These are phyloP conservation scores for Infundibulicybe gibba DNA, from an alignment of 768 basidiomycete genomes.

Conservation along the genomic window DNA sequence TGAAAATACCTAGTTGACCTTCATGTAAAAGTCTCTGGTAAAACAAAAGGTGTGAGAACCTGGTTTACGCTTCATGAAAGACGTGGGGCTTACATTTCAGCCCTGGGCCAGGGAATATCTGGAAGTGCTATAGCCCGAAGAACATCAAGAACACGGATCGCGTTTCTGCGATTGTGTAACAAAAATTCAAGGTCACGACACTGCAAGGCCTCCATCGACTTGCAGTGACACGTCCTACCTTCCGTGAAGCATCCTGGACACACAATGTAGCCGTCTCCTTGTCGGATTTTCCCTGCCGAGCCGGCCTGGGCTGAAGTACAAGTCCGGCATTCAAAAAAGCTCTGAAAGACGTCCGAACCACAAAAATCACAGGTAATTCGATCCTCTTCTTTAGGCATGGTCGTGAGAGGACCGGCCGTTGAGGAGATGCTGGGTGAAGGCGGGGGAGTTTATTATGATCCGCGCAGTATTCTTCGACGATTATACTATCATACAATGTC, in stretches of 20 bases:
- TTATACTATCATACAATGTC: slow-evolving; percentile 23
- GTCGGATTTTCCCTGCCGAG: slow-evolving; percentile 3
- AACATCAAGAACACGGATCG: slow-evolving; percentile 1
- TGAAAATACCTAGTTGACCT: slow-evolving; percentile 22
- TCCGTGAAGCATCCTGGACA: slow-evolving; percentile 77
- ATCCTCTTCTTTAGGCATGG: slow-evolving; percentile 11
- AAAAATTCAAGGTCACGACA: slow-evolving; percentile 47
- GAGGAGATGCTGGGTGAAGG: not conserved
- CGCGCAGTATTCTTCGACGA: slow-evolving; percentile 38
- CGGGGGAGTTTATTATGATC: slow-evolving; percentile 20
- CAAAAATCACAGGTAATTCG: slow-evolving; percentile 73
- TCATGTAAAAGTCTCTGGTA: slow-evolving; percentile 14
- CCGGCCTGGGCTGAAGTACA: slow-evolving; percentile 29
- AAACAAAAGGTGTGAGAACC: not conserved
- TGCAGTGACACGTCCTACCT: slow-evolving; percentile 70
- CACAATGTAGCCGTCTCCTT: slow-evolving; percentile 45
- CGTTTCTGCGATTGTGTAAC: slow-evolving; percentile 33
- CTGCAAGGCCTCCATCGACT: slow-evolving; percentile 57
- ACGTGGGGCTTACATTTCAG: not conserved
- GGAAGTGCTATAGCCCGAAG: not conserved
- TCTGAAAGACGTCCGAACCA: slow-evolving; percentile 76
- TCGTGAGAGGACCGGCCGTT: slow-evolving; percentile 1
- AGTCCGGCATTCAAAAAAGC: slow-evolving; percentile 66
- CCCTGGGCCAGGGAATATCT: not conserved
- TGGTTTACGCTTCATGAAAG: not conserved